Evolutionary conservation across 176 grass and related monocot species (phyloP), one percentile per base, ranked within the genome.

Genomic region (Eleusine coracana): DNA sequence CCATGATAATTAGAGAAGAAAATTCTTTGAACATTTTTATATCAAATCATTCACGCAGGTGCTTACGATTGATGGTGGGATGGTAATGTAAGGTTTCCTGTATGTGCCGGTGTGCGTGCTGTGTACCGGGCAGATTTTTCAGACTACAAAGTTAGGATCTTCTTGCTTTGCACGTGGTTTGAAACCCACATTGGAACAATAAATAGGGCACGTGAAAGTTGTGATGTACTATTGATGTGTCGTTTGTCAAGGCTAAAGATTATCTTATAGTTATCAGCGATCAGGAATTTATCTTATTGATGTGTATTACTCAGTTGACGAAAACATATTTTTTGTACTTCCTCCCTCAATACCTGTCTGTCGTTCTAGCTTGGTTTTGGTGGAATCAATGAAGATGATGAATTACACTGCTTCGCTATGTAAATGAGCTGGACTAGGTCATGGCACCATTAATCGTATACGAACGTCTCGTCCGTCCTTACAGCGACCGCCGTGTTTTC

Each of bases 11-110:
- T 50, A 52, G 10, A 77, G 13, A 7, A 10, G 65, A 7, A n/a
- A 18, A 7, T 64, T 5, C 42, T 63, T 10, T 31, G 6, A 63
- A 83, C 62, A 28, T 36, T 13, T 46, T 36, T 74, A 5, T 62
- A 7, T 78, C 67, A 61, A 61, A 40, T 39, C 48, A 41, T 25
- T 16, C 29, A 7, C 2, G 65, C 75, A 93, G 91, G 88, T 93
- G 39, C 61, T 93, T 77, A 86, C 88, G 51, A 90, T 93, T 66
- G 91, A 93, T 60, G 91, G 91, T 18, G 91, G 91, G 68, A 93
- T 92, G 91, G 91, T 92, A 20, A 92, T 92, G 87, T 92, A 74
- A 80, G 48, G 11, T 64, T 50, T 9, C 3, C 16, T 74, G 66
- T 18, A 64, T 73, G 66, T 38, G 73, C 21, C 27, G 61, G 66